Evolutionary conservation across 2,329 filamentous ascomycete genomes (phyloP).

Genomic region (Epichloe hybrida): DNA sequence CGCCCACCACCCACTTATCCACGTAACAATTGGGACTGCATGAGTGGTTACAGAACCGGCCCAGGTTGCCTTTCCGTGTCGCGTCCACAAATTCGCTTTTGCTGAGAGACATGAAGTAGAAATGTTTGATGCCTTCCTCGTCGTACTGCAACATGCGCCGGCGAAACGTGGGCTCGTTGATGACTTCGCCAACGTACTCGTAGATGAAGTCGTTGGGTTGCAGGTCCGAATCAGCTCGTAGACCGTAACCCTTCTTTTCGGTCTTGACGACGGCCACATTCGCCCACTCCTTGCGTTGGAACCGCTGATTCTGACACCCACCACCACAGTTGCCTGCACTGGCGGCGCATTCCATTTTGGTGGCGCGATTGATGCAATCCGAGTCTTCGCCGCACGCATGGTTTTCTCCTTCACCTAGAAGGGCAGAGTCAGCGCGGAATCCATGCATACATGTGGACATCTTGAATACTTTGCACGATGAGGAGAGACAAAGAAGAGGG

Average conservation of each 20-base stretch:
- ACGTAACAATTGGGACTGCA: slow-evolving; percentile 99
- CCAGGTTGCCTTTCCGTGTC: slow-evolving; percentile 90
- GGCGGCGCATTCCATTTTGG: slow-evolving; percentile 86
- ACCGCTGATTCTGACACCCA: slow-evolving; percentile 87
- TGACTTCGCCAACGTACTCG: slow-evolving; percentile 97
- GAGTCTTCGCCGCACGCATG: slow-evolving; percentile 88
- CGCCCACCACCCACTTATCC: slow-evolving; percentile 97
- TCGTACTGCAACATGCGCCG: slow-evolving; percentile 88
- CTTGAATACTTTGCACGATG: background rate
- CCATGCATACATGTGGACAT: no score
- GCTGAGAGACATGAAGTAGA: slow-evolving; percentile 98
- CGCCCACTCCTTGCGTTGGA: slow-evolving; percentile 81
- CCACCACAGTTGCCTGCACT: slow-evolving; percentile 72
- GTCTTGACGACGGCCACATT: slow-evolving; percentile 92
- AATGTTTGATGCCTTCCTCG: slow-evolving; percentile 93
- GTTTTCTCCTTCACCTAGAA: slow-evolving; percentile 50
- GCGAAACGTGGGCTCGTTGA: slow-evolving; percentile 82
- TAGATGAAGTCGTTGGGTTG: slow-evolving; percentile 84
- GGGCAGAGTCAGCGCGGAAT: background rate
- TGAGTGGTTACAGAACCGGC: slow-evolving; percentile 96
- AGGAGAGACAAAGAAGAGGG: background rate
- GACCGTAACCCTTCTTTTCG: slow-evolving; percentile 91
- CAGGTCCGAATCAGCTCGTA: slow-evolving; percentile 68
- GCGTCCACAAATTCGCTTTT: slow-evolving; percentile 96
- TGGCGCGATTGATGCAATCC: slow-evolving; percentile 95